Evolutionary conservation across 176 grass and related monocot genomes (phyloP).

Genomic region (Coix lacrymajobi): DNA sequence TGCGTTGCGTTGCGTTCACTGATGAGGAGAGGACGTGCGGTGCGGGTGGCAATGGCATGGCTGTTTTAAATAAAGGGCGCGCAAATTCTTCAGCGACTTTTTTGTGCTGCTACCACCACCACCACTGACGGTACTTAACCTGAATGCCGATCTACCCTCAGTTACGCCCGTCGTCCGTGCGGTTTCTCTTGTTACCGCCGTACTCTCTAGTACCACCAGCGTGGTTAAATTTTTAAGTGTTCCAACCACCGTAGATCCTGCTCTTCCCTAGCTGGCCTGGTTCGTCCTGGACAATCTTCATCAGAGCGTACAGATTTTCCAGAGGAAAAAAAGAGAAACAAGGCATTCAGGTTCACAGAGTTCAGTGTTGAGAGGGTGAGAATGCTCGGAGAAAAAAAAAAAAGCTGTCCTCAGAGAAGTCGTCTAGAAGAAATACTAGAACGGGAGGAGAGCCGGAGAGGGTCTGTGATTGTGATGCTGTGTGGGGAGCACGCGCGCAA

Average conservation of each 20-base stretch:
- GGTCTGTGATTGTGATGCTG: not conserved
- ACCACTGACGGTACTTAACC: not conserved
- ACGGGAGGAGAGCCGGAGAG: not conserved
- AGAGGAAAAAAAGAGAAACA: not conserved
- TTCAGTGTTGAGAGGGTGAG: not conserved
- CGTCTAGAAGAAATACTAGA: not conserved
- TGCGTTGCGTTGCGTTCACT: not conserved
- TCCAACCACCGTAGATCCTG: constrained; percentile 8
- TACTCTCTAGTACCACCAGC: not conserved
- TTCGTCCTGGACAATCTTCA: not conserved
- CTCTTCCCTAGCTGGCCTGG: not conserved
- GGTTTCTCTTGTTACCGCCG: not conserved
- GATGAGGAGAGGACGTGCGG: no score
- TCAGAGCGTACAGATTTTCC: not conserved
- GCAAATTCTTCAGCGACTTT: not conserved
- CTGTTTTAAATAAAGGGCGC: constrained; percentile 6
- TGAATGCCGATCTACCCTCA: constrained; percentile 6
- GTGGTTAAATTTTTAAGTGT: not conserved
- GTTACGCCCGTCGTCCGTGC: constrained; percentile 5
- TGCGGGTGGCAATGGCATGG: not conserved
- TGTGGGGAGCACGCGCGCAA: not conserved
- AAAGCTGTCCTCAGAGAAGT: not conserved
- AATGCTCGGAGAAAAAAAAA: not conserved
- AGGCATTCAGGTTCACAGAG: not conserved
- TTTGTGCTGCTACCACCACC: not conserved